phyloP scores from a whole-genome alignment of 2,329 filamentous ascomycete species.

The Botryotinia globosa region DNA sequence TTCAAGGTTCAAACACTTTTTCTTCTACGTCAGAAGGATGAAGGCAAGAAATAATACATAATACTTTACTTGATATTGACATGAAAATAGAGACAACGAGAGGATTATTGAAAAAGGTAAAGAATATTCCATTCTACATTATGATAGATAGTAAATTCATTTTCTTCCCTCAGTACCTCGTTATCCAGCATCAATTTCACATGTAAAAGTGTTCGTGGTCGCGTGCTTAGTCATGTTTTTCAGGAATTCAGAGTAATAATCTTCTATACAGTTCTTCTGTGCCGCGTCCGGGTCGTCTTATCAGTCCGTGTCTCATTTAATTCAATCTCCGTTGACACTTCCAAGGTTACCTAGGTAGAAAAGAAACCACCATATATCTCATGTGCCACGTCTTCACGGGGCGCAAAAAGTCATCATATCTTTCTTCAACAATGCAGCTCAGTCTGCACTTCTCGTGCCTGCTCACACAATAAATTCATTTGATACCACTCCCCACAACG shows the following conservation, averaged over 20 bases:
- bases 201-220: background rate
- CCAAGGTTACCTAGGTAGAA: too few species aligned
- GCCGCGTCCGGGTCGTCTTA: slow-evolving; percentile 5
- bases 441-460: slow-evolving; percentile 52
- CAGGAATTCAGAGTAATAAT: background rate
- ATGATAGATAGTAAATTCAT: background rate
- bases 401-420: slow-evolving; percentile 36
- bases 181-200: background rate
- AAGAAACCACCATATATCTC: slow-evolving; percentile 16
- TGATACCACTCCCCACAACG: slow-evolving; percentile 30
- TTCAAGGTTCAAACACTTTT: background rate
- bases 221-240: slow-evolving; percentile 19
- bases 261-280: slow-evolving; percentile 2
- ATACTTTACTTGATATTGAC: background rate
- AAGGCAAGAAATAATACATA: background rate
- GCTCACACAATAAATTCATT: slow-evolving; percentile 54
- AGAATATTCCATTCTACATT: background rate
- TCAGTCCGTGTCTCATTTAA: slow-evolving; percentile 14
- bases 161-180: background rate
- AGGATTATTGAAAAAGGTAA: background rate
- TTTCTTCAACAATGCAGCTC: slow-evolving; percentile 54
- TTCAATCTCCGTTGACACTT: slow-evolving; percentile 22
- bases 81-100: background rate
- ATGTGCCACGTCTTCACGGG: slow-evolving; percentile 35
- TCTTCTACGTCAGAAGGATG: slow-evolving; percentile 11